Evolutionary conservation across 495 filamentous ascomycete species (phyloP).

Genomic region (Trichocladium uniseriatum): DNA sequence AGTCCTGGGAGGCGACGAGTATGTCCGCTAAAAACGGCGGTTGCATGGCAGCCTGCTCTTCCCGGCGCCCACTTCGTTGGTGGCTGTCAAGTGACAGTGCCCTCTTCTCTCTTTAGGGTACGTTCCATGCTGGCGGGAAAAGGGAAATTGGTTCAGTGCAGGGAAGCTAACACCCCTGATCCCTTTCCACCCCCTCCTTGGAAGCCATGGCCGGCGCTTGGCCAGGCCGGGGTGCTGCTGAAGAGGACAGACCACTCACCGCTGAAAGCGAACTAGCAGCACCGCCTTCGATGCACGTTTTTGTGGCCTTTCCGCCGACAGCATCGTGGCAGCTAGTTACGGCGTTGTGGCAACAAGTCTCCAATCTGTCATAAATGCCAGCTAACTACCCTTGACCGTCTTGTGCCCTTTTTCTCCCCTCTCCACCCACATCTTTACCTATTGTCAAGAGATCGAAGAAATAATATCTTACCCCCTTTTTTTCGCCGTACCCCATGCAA

Average conservation of each 20-base stretch:
- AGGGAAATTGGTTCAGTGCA: no score
- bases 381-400: conserved; percentile 1
- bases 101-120: no score
- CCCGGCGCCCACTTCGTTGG: no score
- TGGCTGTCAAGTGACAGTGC: no score
- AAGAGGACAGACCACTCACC: conserved; percentile 3
- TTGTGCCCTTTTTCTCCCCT: background rate
- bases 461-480: no score
- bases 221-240: background rate
- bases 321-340: background rate
- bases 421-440: conserved; percentile 8
- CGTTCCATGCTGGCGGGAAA: no score
- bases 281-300: conserved; percentile 8
- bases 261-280: conserved; percentile 6
- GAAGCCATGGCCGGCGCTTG: background rate
- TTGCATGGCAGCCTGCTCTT: no score
- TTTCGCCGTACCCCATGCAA: no score
- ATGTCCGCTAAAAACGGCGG: no score
- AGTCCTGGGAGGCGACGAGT: no score
- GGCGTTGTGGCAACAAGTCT: conserved; percentile 1
- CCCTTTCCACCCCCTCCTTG: no score
- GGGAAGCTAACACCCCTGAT: no score
- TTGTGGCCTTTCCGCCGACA: background rate
- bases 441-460: background rate
- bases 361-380: background rate